Evolutionary conservation across 2,329 filamentous ascomycete species (phyloP).

Genomic region (Sodiomyces alkalinus): DNA sequence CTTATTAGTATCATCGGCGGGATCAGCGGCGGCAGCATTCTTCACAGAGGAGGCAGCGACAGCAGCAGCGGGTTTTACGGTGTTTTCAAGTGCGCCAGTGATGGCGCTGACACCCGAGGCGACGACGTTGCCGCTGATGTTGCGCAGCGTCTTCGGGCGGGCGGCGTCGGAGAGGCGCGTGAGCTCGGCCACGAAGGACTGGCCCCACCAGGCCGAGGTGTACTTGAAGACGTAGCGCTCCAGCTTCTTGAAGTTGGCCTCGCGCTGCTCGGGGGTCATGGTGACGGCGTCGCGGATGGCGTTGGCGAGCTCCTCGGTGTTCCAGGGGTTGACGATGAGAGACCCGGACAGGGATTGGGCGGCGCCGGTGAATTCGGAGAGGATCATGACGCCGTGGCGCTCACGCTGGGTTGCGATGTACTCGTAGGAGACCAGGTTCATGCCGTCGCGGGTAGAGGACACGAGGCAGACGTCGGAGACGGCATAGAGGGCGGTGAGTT

Average conservation of each 20-base stretch:
- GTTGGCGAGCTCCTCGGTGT: slow-evolving; percentile 86
- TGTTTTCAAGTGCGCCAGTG: slow-evolving; percentile 3
- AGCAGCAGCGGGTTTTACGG: slow-evolving; percentile 1
- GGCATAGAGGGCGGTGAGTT: slow-evolving; percentile 84
- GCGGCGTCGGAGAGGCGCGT: slow-evolving; percentile 30
- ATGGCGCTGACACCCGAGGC: slow-evolving; percentile 8
- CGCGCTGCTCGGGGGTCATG: slow-evolving; percentile 80
- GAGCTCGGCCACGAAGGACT: slow-evolving; percentile 81
- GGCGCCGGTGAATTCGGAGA: slow-evolving; percentile 92
- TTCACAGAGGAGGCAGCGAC: too few species aligned
- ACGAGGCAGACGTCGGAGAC: slow-evolving; percentile 87
- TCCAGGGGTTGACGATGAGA: slow-evolving; percentile 96
- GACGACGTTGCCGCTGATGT: slow-evolving; percentile 23
- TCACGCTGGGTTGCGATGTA: slow-evolving; percentile 91
- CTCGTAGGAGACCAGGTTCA: slow-evolving; percentile 97
- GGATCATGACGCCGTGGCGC: slow-evolving; percentile 82
- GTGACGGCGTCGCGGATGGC: slow-evolving; percentile 94
- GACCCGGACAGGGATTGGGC: slow-evolving; percentile 89
- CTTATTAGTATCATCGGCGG: slow-evolving; percentile 3
- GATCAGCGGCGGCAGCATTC: too few species aligned
- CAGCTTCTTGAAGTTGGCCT: slow-evolving; percentile 78
- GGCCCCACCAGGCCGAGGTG: slow-evolving; percentile 93
- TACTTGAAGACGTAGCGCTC: slow-evolving; percentile 96
- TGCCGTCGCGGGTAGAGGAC: slow-evolving; percentile 90
- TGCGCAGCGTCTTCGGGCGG: slow-evolving; percentile 24